These are phyloP conservation scores for Saccharomycopsis sp. DNA, from an alignment of 805 yeast species.

Conservation along the genomic window DNA sequence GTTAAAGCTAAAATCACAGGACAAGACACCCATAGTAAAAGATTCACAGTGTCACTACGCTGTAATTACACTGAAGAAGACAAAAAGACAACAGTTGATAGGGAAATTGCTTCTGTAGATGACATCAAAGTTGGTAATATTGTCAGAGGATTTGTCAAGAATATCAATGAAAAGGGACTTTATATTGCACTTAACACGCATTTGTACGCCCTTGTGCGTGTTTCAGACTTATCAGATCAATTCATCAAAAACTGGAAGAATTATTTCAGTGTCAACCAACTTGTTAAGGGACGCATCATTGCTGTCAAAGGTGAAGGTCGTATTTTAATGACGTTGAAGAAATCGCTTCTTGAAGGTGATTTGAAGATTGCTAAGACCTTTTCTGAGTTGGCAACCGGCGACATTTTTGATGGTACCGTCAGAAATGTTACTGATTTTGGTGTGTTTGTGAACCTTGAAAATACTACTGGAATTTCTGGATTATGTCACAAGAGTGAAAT, in stretches of 20 bases:
- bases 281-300: conserved; percentile 66
- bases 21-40: conserved; percentile 36
- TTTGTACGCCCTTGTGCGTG: conserved; percentile 72
- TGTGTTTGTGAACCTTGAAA: conserved; percentile 78
- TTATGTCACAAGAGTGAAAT: conserved; percentile 82
- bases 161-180: conserved; percentile 67
- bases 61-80: conserved; percentile 25
- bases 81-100: conserved; percentile 34
- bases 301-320: conserved; percentile 55
- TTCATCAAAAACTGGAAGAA: conserved; percentile 86
- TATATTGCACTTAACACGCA: conserved; percentile 69
- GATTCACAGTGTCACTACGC: conserved; percentile 60
- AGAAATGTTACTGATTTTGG: conserved; percentile 81
- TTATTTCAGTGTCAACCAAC: conserved; percentile 61
- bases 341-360: conserved; percentile 71
- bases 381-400: conserved; percentile 64
- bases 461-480: conserved; percentile 70
- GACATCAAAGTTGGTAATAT: conserved; percentile 66
- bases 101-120: conserved; percentile 37
- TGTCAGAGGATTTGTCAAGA: conserved; percentile 75
- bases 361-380: conserved; percentile 50
- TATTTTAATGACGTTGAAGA: conserved; percentile 73
- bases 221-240: conserved; percentile 74
- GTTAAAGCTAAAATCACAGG: conserved; percentile 48
- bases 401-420: conserved; percentile 70